Base-by-base conservation (phyloP, 2,329 filamentous ascomycete genomes). In the Fusarium coicis region DNA sequence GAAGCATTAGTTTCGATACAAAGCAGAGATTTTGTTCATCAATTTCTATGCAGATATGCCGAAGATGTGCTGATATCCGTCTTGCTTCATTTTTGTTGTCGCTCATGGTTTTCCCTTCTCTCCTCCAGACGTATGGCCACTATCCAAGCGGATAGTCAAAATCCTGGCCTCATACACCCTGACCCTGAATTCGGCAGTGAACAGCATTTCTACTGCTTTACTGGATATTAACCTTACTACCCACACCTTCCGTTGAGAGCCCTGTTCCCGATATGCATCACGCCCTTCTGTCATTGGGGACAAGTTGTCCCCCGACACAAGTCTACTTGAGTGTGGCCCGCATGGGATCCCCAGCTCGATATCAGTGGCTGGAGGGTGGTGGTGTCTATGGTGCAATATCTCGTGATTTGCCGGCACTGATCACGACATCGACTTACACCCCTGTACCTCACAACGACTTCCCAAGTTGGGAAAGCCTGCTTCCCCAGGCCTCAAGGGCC, bases 321-420 rank as follows among this genome's bases (percentile, higher is more conserved):
- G 72, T 65, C 74, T 66, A 56, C 54, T 64, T 56, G 36, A 68
- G 76, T 70, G 74, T 77, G 76, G 74, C 72, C 68, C 67, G 66
- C 58, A 52, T 49, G 42, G 65, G 68, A 63, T 63, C 55, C 55
- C 54, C 66, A 66, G 59, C 66, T 70, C 64, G 72, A 68, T 77
- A 65, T 75, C 72, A 79, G 67, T 79, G 74, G 73, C 70, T 70
- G 66, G 62, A 67, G 83, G 83, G 84, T 5, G 86, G 85, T 85
- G 80, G 79, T 75, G 79, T 76, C 81, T 84, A 90, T 90, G 87
- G 85, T 87, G 88, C 87, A 85, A 90, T 90, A 87, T 81, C 88
- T 84, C 87, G 87, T 89, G 88, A 90, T 85, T 82, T 84, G 67
- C 74, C 70, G 67, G 57, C 55, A 68, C 66, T 68, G 70, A 78